Base-by-base conservation (phyloP, 192 early-diverging fungal genomes). In the Coemansia sp. region DNA sequence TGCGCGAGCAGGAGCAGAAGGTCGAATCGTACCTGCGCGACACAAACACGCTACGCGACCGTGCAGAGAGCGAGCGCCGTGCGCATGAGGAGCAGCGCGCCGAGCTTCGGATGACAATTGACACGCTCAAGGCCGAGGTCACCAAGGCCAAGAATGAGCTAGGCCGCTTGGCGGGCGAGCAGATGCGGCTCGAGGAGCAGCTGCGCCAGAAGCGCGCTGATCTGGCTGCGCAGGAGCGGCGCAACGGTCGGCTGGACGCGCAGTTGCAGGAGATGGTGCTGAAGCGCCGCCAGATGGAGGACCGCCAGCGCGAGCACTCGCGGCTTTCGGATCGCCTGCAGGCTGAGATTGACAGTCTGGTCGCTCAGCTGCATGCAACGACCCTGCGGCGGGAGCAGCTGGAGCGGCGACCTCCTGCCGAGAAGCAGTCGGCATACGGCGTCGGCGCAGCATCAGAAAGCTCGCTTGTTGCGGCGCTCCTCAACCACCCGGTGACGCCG, bases 161-260 rank as follows among this genome's bases (percentile, higher is more conserved):
- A 24, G 35, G 39, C 17, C 32, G 17, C 4, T 52, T 72, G 23
- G 45, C 57, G 3, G 10, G 9, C 5, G 51, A 65, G 45, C 47
- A 72, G 25, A 19, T 39, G 2, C 46, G 53, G 18, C 50, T 64
- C 14, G 13, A 37, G 5, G 37, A 29, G 11, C 38, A 41, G 33
- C 58, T 72, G 3, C 55, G 39, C 19, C 0, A 20, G n/a, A 65
- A 65, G 40, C 53, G 50, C 8, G 29, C 35, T 9, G 58, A 18
- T n/a, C 30, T 65, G 14, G 38, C 54, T 9, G 48, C 33, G 2
- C 69, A 65, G 39, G 69, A 72, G 40, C 60, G 60, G 37, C 41
- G 35, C 18, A 64, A 65, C 14, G 38, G 55, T 0, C 53, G 40
- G 0, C 48, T 72, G 17, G 58, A 60, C 28, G 3, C 28, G 8